Conservation (phyloP, 1,139 yeast species). For the Geotrichum klebahnii region DNA sequence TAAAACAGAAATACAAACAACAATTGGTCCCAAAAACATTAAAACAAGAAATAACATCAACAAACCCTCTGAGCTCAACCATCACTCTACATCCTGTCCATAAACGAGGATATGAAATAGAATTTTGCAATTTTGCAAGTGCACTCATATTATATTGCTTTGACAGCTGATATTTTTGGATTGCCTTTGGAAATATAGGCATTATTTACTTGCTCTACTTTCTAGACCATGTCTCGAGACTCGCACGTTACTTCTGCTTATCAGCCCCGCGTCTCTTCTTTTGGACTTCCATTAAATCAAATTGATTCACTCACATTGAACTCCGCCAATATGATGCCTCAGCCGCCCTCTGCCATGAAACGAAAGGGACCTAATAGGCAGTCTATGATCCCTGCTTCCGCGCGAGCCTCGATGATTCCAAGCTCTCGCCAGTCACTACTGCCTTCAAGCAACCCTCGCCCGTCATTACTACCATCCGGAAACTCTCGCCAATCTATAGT, state of each 20-base stretch:
- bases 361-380: slow-evolving; percentile 26
- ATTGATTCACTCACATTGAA: slow-evolving; percentile 5
- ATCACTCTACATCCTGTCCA: background rate
- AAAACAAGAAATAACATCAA: slow-evolving; percentile 5
- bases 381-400: slow-evolving; percentile 25
- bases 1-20: too few species aligned
- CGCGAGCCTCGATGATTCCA: slow-evolving; percentile 17
- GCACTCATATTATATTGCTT: background rate
- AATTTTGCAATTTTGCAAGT: background rate
- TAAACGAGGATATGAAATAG: background rate
- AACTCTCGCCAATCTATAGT: slow-evolving; percentile 15
- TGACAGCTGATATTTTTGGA: background rate
- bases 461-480: slow-evolving; percentile 18
- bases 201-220: background rate
- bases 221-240: slow-evolving; percentile 8
- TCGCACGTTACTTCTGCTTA: background rate
- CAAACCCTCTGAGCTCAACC: background rate
- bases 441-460: slow-evolving; percentile 19
- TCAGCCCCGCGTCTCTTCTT: background rate
- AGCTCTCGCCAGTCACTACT: slow-evolving; percentile 17
- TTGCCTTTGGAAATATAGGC: background rate
- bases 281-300: slow-evolving; percentile 7
- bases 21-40: too few species aligned
- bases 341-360: slow-evolving; percentile 25
- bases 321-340: slow-evolving; percentile 14